Evolutionary conservation across 2,329 filamentous ascomycete genomes (phyloP), one percentile per base, ranked within the genome.

Genomic region (Beauveria scarabaeidicola): DNA sequence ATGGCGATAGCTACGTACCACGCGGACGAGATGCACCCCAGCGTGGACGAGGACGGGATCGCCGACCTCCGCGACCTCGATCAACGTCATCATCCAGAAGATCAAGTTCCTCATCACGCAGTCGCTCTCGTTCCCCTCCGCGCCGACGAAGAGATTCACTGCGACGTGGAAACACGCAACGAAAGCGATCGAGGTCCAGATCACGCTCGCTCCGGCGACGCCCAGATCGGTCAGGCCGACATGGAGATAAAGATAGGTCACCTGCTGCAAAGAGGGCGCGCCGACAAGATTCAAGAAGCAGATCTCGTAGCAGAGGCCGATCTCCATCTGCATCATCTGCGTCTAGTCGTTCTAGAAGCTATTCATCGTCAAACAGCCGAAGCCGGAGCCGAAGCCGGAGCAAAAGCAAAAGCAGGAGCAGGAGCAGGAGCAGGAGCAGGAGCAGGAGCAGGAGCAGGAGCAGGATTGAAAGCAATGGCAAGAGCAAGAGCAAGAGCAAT

Each of bases 1-100:
- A 73, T 11, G 75, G 81, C 52, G 81, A 85, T 63, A 77, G 77
- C 61, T 82, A 85, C 61, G 74, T 81, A 40, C 82, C 81, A 2
- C 73, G 77, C 63, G 76, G 74, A 52, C 76, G 76, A 50, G 72
- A 73, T n/a, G 70, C 70, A 8, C 69, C 69, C 25, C 69, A 69
- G 25, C 69, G 72, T 19, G 74, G 75, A 62, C 77, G 79, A 52
- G 76, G 75, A 23, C 75, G 76, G 46, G 55, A 57, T 25, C 62
- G 58, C 38, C 63, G 43, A 64, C 66, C 5, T 46, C 55, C 47
- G 40, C 59, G 66, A 59, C 78, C 78, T 3, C 72, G 70, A 9
- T 73, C 73, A 8, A 64, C 60, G 41, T 70, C 67, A 2, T 66
- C 63, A 13, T 69, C 68, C 17, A 70, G 68, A 46, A 69, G 68